These are phyloP conservation scores for Paraphaeosphaeria sporulosa DNA, from an alignment of 2,329 filamentous ascomycete species.

Conservation along the genomic window DNA sequence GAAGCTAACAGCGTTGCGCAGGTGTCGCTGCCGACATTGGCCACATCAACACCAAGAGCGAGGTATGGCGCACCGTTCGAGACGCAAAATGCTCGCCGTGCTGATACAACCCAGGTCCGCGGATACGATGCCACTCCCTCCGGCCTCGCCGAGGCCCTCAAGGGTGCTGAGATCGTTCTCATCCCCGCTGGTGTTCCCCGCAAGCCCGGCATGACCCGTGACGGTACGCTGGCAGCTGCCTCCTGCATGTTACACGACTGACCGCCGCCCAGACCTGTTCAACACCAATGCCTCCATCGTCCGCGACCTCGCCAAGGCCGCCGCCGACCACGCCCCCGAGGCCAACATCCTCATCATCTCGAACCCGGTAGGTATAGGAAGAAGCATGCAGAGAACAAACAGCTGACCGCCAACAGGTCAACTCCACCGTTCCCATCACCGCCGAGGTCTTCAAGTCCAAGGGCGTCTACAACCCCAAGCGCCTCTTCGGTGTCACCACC, in stretches of 20 bases:
- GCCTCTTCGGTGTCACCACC: constrained; percentile 98
- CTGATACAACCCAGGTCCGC: constrained; percentile 66
- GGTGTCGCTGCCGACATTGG: constrained; percentile 98
- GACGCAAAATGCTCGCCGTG: constrained; percentile 15
- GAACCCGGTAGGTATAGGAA: constrained; percentile 74
- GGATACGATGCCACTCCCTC: constrained; percentile 82
- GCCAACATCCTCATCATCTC: constrained; percentile 97
- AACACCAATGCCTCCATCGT: constrained; percentile 99
- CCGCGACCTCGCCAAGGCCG: constrained; percentile 95
- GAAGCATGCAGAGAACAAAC: fast-evolving
- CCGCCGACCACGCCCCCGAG: constrained; percentile 84
- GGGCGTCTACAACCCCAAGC: constrained; percentile 99
- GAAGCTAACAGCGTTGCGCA: constrained; percentile 50
- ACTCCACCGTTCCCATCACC: constrained; percentile 98
- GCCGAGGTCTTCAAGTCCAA: constrained; percentile 95
- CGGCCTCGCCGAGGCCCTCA: constrained; percentile 80
- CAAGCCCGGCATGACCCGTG: constrained; percentile 99
- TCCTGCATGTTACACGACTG: constrained; percentile 16
- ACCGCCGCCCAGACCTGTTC: constrained; percentile 78
- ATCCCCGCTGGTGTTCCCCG: constrained; percentile 98
- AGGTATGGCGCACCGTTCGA: constrained; percentile 48
- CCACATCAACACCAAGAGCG: constrained; percentile 99
- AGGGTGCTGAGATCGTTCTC: constrained; percentile 90
- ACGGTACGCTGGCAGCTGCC: constrained; percentile 62
- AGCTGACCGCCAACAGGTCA: constrained; percentile 65